These are phyloP conservation scores for Quercus tomentella DNA, from an alignment of 331 rosid genomes.

Conservation along the genomic window DNA sequence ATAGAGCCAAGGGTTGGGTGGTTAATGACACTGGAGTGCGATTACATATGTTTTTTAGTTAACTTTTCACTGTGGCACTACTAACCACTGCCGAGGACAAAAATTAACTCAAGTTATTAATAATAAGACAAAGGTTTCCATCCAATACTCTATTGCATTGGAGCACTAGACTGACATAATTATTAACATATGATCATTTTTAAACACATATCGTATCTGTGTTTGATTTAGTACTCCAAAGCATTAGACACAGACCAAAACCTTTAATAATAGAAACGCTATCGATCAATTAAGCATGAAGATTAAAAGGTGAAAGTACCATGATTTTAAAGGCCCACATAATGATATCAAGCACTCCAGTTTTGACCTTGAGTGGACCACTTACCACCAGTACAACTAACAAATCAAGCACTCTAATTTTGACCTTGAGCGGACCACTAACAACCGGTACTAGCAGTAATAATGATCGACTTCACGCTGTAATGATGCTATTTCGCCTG, in stretches of 20 bases:
- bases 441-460: not conserved
- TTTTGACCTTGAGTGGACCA: conserved; percentile 17
- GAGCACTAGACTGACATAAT: too few species aligned
- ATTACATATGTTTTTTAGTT: not conserved
- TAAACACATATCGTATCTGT: too few species aligned
- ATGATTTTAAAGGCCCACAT: conserved; percentile 15
- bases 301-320: conserved; percentile 12
- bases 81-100: conserved; percentile 4
- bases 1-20: not conserved
- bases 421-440: conserved; percentile 6
- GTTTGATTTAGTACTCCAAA: too few species aligned
- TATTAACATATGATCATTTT: too few species aligned
- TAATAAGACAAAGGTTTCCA: not conserved
- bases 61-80: conserved; percentile 11
- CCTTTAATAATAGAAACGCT: not conserved
- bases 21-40: not conserved
- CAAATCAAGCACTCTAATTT: conserved; percentile 25
- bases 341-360: conserved; percentile 28
- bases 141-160: too few species aligned
- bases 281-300: conserved; percentile 2
- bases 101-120: not conserved
- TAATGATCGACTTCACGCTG: not conserved
- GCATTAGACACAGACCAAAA: too few species aligned
- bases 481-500: conserved; percentile 12
- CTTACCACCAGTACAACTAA: not conserved